A percentile compares a stretch with the other conserved stretches of the same genome.
Evolutionary conservation across 2,329 filamentous ascomycete species (phyloP).

Genomic region (Botrytis squamosa): DNA sequence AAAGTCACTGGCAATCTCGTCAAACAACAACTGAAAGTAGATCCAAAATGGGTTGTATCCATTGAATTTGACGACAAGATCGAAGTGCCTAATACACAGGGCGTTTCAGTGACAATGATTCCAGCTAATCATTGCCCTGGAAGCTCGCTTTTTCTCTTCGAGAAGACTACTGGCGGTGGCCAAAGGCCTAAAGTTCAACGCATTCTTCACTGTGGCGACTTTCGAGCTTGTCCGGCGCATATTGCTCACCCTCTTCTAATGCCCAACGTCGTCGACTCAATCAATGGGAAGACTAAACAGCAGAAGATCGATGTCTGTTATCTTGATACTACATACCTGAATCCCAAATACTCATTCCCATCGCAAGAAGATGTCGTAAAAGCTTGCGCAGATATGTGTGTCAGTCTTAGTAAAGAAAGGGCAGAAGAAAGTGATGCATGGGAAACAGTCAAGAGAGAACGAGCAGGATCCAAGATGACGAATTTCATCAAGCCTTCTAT

Average conservation of each 20-base stretch:
- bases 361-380: constrained; percentile 82
- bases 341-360: constrained; percentile 92
- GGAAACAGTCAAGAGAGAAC: constrained; percentile 55
- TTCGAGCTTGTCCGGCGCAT: constrained; percentile 84
- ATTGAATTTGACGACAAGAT: constrained; percentile 80
- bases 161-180: constrained; percentile 68
- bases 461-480: constrained; percentile 58
- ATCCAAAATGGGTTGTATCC: constrained; percentile 79
- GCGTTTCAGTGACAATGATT: constrained; percentile 89
- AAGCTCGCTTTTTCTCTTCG: constrained; percentile 89
- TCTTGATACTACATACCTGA: constrained; percentile 94
- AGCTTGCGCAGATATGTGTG: constrained; percentile 84
- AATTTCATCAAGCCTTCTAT: constrained; percentile 53
- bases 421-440: constrained; percentile 55
- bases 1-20: constrained; percentile 88
- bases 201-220: constrained; percentile 93
- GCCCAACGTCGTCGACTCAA: constrained; percentile 68
- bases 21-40: constrained; percentile 78
- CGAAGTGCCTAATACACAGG: constrained; percentile 78
- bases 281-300: constrained; percentile 69
- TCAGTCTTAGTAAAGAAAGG: constrained; percentile 68
- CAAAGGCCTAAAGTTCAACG: constrained; percentile 64
- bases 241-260: constrained; percentile 77
- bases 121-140: constrained; percentile 96
- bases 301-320: constrained; percentile 96